These are phyloP conservation scores for Wickerhamiella cacticola DNA, from an alignment of 805 yeast genomes.

Conservation along the genomic window DNA sequence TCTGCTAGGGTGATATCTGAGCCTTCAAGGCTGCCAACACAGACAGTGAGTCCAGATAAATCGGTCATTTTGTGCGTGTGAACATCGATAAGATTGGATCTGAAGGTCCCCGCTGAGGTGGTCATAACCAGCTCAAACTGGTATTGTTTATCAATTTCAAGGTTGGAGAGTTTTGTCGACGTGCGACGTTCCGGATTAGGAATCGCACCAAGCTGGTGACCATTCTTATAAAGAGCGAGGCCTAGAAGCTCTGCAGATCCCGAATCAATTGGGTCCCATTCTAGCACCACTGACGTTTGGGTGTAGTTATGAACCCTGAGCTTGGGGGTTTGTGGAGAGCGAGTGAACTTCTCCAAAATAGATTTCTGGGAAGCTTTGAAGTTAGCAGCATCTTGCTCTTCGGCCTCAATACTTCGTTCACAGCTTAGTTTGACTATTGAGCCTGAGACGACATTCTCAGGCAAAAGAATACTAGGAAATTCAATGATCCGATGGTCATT, in stretches of 20 bases:
- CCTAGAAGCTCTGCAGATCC: constrained; percentile 75
- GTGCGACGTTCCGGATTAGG: constrained; percentile 71
- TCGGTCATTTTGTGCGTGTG: constrained; percentile 95
- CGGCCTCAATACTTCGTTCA: constrained; percentile 61
- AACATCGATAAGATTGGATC: constrained; percentile 54
- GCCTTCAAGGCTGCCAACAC: constrained; percentile 64
- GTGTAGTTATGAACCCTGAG: constrained; percentile 66
- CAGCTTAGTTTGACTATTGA: constrained; percentile 79
- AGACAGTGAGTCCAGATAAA: constrained; percentile 79
- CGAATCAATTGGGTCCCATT: constrained; percentile 78
- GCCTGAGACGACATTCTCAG: constrained; percentile 84
- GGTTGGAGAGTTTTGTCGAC: constrained; percentile 79
- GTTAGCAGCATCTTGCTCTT: constrained; percentile 42
- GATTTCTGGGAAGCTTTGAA: constrained; percentile 62
- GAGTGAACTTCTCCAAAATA: constrained; percentile 62
- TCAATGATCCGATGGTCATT: constrained; percentile 89
- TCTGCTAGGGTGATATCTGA: constrained; percentile 43
- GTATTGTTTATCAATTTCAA: constrained; percentile 75
- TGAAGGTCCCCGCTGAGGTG: constrained; percentile 80
- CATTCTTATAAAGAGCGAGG: constrained; percentile 63
- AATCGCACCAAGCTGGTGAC: constrained; percentile 56
- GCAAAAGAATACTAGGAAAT: constrained; percentile 87
- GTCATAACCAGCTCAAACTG: constrained; percentile 67
- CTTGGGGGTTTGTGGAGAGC: constrained; percentile 57
- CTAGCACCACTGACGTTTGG: constrained; percentile 87